These are phyloP conservation scores for Rhodotorula sp. DNA, from an alignment of 1,284 basidiomycete genomes.

Conservation along the genomic window DNA sequence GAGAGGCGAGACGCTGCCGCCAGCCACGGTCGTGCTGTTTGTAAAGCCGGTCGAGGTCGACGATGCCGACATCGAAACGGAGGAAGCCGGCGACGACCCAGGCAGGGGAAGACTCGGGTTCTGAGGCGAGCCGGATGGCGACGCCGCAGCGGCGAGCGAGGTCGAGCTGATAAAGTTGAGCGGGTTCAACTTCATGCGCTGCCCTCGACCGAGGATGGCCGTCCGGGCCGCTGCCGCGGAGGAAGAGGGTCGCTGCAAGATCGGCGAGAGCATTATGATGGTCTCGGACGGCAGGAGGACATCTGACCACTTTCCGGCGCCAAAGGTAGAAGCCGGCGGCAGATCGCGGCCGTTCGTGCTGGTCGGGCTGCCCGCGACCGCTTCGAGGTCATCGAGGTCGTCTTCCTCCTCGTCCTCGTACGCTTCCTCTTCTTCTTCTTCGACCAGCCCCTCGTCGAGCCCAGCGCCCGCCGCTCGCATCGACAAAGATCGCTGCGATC, in stretches of 20 bases:
- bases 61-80: neutral
- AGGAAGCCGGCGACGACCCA: conserved; percentile 4
- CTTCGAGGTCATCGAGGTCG: conserved; percentile 17
- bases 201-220: conserved; percentile 38
- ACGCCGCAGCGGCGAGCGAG: conserved; percentile 3
- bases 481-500: neutral
- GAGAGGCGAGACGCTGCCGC: neutral
- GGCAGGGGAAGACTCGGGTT: neutral
- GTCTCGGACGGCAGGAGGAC: conserved; percentile 49
- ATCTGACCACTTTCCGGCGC: conserved; percentile 27
- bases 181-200: conserved; percentile 40
- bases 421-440: conserved; percentile 13
- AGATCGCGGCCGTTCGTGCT: conserved; percentile 18
- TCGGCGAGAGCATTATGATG: conserved; percentile 49
- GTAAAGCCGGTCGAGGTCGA: neutral
- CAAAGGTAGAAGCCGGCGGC: conserved; percentile 3
- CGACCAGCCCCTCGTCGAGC: neutral
- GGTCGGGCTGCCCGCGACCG: conserved; percentile 17
- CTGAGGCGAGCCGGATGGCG: neutral
- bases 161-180: conserved; percentile 18
- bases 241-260: conserved; percentile 33
- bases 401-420: neutral
- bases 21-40: neutral
- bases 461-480: neutral
- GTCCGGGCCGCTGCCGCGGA: conserved; percentile 11